Evolutionary conservation across 192 early-diverging fungal genomes (phyloP), one percentile per base, ranked within the genome.

Genomic region (Coemansia sp.): DNA sequence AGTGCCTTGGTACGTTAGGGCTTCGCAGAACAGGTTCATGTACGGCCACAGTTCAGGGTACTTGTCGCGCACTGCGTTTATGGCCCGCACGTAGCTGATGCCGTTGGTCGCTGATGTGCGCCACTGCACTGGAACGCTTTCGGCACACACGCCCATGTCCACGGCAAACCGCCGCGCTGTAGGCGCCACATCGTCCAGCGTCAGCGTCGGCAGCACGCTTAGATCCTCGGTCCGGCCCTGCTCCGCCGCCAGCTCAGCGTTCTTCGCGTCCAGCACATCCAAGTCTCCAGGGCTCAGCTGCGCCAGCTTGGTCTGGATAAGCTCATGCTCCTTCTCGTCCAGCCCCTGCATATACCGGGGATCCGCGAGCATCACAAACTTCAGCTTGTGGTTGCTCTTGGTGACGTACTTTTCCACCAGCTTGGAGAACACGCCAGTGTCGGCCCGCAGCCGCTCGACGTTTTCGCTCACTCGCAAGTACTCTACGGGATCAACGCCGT

Each of bases 31-130:
- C 70, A 95, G 74, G 14, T 91, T 89, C 43, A 93, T 59, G 65
- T 90, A 94, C 29, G 86, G 72, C 65, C 85, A 83, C 54, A 92
- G 75, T 22, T 92, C 85, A 3, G 83, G 70, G 19, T 89, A 81
- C 54, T 94, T 63, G 62, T 79, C 81, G 29, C 75, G 77, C 35
- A 90, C 78, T 29, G 84, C 80, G 64, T 88, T 89, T 58, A 89
- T 89, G 0, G 87, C 78, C n/a, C 84, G 83, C 50, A 94, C 80
- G 73, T 98, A 98, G 32, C 93, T 93, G 55, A 98, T 88, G 22
- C 92, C 94, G 62, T 98, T 98, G 37, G 96, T 98, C 3, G 86
- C 64, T 0, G 94, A 88, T 5, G 84, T 80, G 54, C 93, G 83
- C 88, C 88, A 90, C 53, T 93, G 90, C 26, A 92, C 85, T 19